Conservation (phyloP, 306 rosid genomes). For the Carpinus fangiana region DNA sequence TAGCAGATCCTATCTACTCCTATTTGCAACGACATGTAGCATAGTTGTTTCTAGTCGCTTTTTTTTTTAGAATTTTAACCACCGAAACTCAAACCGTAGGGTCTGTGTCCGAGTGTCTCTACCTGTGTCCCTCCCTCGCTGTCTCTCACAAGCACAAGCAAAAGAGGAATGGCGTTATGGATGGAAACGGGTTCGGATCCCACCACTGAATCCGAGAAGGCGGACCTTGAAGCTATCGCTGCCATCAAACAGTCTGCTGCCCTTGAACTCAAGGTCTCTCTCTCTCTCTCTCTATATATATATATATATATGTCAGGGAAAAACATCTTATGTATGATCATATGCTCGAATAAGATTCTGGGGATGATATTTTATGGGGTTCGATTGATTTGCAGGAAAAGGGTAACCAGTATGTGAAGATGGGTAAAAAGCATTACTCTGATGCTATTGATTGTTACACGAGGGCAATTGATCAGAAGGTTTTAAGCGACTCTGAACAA, state of each 20-base stretch:
- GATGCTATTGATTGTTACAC: conserved; percentile 92
- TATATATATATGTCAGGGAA: background rate
- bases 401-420: conserved; percentile 74
- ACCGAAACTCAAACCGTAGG: background rate
- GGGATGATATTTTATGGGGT: background rate
- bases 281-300: conserved; percentile 9
- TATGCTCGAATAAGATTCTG: background rate
- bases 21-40: background rate
- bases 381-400: conserved; percentile 60
- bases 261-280: conserved; percentile 65
- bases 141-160: background rate
- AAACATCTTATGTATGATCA: background rate
- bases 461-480: conserved; percentile 75
- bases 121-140: no score
- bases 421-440: conserved; percentile 79
- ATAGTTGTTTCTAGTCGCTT: background rate
- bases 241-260: conserved; percentile 83
- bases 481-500: conserved; percentile 54
- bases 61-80: background rate
- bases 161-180: conserved; percentile 69
- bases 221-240: conserved; percentile 91
- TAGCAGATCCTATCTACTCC: background rate
- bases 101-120: no score
- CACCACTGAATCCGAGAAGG: conserved; percentile 66
- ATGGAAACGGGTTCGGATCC: conserved; percentile 84